Percentiles rank a stretch among this genome's conserved stretches.
Evolutionary conservation across 495 filamentous ascomycete species (phyloP).

Genomic region (Penicillium silybi): DNA sequence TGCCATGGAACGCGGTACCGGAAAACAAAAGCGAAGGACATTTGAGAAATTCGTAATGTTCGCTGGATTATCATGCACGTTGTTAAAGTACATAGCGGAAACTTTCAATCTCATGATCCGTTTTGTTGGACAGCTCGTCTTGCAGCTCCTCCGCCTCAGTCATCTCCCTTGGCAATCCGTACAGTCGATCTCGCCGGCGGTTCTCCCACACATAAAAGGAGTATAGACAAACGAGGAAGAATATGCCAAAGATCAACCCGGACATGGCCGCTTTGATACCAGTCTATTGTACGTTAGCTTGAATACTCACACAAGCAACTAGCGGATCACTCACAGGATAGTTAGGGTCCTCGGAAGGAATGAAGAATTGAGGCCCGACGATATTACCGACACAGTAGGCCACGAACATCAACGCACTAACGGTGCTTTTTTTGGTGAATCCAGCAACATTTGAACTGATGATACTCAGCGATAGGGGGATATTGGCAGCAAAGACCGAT

Average conservation of each 20-base stretch:
- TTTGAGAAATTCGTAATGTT: neutral
- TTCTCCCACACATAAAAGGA: constrained; percentile 24
- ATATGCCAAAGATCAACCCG: constrained; percentile 22
- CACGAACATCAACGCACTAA: constrained; percentile 36
- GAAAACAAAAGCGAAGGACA: constrained; percentile 9
- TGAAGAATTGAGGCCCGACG: constrained; percentile 36
- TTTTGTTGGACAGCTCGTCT: constrained; percentile 28
- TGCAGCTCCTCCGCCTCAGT: constrained; percentile 25
- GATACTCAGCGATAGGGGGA: constrained; percentile 52
- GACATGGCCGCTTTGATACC: constrained; percentile 30
- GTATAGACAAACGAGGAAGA: constrained; percentile 23
- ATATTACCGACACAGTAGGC: constrained; percentile 40
- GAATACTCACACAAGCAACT: neutral
- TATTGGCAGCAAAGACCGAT: constrained; percentile 48
- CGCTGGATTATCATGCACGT: neutral
- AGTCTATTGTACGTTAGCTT: constrained; percentile 12
- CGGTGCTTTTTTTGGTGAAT: constrained; percentile 59
- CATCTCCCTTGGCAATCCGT: constrained; percentile 19
- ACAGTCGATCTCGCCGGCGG: constrained; percentile 21
- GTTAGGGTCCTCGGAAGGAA: constrained; percentile 28
- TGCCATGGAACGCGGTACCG: constrained; percentile 50
- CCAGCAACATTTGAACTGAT: constrained; percentile 60
- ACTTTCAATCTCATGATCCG: constrained; percentile 30
- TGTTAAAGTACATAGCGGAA: constrained; percentile 29
- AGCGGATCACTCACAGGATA: constrained; percentile 25